phyloP scores from a whole-genome alignment of 768 basidiomycete genomes.

The Agaricus sinodeliciosus region DNA sequence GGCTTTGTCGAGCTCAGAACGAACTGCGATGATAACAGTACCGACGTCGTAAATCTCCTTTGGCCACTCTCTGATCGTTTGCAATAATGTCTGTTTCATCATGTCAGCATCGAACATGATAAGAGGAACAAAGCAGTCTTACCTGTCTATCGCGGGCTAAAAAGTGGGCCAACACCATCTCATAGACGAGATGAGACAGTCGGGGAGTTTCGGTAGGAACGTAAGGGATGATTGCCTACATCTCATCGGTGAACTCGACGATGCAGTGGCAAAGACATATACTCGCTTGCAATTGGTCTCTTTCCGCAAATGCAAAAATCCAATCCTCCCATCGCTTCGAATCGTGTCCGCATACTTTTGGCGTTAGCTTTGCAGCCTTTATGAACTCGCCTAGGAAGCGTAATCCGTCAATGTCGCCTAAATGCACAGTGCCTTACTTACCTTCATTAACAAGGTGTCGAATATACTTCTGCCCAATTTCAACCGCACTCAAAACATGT shows the following conservation, averaged over 20 bases:
- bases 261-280: neutral
- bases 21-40: conserved; percentile 86
- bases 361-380: conserved; percentile 77
- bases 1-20: conserved; percentile 67
- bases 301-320: conserved; percentile 87
- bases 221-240: conserved; percentile 79
- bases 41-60: conserved; percentile 82
- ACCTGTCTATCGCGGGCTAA: conserved; percentile 73
- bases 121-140: conserved; percentile 12
- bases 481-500: conserved; percentile 44
- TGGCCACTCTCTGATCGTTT: conserved; percentile 86
- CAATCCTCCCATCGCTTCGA: conserved; percentile 89
- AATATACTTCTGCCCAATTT: conserved; percentile 84
- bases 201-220: conserved; percentile 81
- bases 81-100: conserved; percentile 53
- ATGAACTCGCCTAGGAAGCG: conserved; percentile 40
- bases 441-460: conserved; percentile 80
- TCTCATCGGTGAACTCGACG: neutral
- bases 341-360: conserved; percentile 81
- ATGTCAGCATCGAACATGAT: neutral
- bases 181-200: conserved; percentile 82
- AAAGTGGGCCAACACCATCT: conserved; percentile 90
- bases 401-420: neutral
- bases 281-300: conserved; percentile 69
- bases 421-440: conserved; percentile 24